phyloP scores from a whole-genome alignment of 208 protist genomes.

The Leishmania tropica region DNA sequence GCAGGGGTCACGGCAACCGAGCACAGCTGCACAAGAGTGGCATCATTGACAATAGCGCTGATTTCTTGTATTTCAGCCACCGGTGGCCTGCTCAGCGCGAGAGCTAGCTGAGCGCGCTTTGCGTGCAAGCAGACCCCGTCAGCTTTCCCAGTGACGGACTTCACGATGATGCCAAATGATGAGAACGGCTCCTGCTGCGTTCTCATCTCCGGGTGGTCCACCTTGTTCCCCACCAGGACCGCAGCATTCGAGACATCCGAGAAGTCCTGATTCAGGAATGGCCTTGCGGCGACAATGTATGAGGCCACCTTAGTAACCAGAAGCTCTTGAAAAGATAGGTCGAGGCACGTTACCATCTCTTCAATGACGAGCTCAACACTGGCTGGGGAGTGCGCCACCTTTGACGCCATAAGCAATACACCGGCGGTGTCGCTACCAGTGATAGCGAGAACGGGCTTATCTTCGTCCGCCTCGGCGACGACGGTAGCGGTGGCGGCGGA shows the following conservation, averaged over 20 bases:
- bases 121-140: constrained; percentile 16
- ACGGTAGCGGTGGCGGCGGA: constrained; percentile 6
- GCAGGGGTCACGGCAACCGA: constrained; percentile 10
- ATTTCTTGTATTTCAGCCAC: constrained; percentile 17
- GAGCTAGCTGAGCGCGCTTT: not conserved
- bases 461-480: constrained; percentile 11
- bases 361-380: constrained; percentile 12
- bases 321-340: constrained; percentile 24
- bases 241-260: not conserved
- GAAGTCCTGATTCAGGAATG: constrained; percentile 17
- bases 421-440: constrained; percentile 4
- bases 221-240: not conserved
- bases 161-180: constrained; percentile 16
- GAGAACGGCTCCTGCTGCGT: constrained; percentile 1
- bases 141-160: constrained; percentile 13
- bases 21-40: constrained; percentile 19
- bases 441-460: constrained; percentile 15
- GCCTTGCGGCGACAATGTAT: constrained; percentile 15
- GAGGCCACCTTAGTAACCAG: constrained; percentile 16
- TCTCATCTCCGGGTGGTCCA: not conserved
- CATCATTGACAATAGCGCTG: not conserved
- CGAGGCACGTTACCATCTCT: constrained; percentile 11
- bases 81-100: constrained; percentile 3
- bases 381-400: not conserved
- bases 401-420: constrained; percentile 9